Evolutionary conservation across 768 basidiomycete genomes (phyloP).

Genomic region (Mycena maculata): DNA sequence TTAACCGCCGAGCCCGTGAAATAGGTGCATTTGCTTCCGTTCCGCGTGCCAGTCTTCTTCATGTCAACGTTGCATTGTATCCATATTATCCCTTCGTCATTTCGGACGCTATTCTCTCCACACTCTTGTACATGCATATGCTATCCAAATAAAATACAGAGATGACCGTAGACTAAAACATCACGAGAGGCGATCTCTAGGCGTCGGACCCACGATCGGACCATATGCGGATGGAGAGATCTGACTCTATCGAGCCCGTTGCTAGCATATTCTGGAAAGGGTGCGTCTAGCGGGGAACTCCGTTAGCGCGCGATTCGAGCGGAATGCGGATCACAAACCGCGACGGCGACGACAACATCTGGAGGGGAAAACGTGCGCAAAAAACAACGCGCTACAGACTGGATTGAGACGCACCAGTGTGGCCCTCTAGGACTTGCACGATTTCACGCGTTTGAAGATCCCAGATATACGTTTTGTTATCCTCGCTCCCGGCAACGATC

Average conservation of each 20-base stretch:
- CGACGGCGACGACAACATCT: constrained; percentile 86
- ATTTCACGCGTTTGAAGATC: constrained; percentile 90
- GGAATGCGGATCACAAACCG: constrained; percentile 57
- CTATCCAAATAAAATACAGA: constrained; percentile 32
- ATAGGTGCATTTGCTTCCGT: constrained; percentile 39
- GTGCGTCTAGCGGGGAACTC: constrained; percentile 68
- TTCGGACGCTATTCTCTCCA: constrained; percentile 3
- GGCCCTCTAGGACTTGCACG: constrained; percentile 83
- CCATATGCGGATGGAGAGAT: constrained; percentile 88
- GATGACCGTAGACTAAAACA: constrained; percentile 18
- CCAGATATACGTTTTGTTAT: constrained; percentile 91
- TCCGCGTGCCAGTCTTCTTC: not conserved
- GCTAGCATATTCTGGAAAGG: constrained; percentile 89
- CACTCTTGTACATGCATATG: constrained; percentile 33
- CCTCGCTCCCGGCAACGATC: constrained; percentile 94
- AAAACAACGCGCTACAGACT: not conserved
- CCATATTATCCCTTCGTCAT: constrained; percentile 12
- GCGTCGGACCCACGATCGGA: constrained; percentile 58
- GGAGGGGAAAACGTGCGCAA: constrained; percentile 20
- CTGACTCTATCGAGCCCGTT: constrained; percentile 87
- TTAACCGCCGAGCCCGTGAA: constrained; percentile 71
- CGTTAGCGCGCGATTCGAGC: constrained; percentile 28
- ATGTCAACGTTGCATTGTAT: constrained; percentile 27
- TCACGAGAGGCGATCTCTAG: not conserved
- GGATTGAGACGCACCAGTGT: constrained; percentile 74